Base-by-base conservation (phyloP, 2,329 filamentous ascomycete species). In the Huntiella bhutanensis region DNA sequence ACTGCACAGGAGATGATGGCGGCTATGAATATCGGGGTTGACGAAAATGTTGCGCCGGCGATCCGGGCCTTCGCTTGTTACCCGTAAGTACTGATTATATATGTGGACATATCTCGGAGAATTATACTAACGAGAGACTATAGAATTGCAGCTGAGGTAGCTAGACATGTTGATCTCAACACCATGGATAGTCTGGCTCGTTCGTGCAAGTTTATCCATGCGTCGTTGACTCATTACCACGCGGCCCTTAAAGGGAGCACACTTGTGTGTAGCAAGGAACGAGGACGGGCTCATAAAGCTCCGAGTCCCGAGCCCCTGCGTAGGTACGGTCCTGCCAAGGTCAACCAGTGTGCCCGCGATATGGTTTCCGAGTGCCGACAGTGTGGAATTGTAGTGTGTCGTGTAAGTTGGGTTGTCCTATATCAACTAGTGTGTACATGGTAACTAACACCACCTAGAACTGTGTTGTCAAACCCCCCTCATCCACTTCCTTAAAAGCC, bases 391-490 rank as follows among this genome's bases (percentile, higher is more conserved):
- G 70, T 86, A 19, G 76, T 94, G 47, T 96, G 88, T 61, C 74
- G 88, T 62, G 86, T 92, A 71, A 59, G 73, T 61, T 28, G 13
- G 13, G n/a, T 28, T 16, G 16, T 11, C 38, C 3, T n/a, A 7
- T 43, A 11, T 43, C 12, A 16, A 17, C 5, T 8, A n/a, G 4
- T 11, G 5, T 19, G 22, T 33, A 12, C 17, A 17, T 43, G 1
- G 16, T n/a, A 41, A 13, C 40, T 32, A 41, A 22, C 19, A 41
- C 13, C 10, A 11, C 7, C 40, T 59, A 93, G 85, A 96, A 96
- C 55, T 96, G 88, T 61, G 79, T 80, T 4, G 80, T 84, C 56
- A 94, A 95, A 61, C 77, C 82, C 0, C 85, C 84, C 1, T 74
- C 80, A 2, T 67, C 70, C 1, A 65, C 70, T 32, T 69, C 75